These are phyloP conservation scores for Taiozyma onychis DNA, from an alignment of 1,139 yeast genomes.

Conservation along the genomic window DNA sequence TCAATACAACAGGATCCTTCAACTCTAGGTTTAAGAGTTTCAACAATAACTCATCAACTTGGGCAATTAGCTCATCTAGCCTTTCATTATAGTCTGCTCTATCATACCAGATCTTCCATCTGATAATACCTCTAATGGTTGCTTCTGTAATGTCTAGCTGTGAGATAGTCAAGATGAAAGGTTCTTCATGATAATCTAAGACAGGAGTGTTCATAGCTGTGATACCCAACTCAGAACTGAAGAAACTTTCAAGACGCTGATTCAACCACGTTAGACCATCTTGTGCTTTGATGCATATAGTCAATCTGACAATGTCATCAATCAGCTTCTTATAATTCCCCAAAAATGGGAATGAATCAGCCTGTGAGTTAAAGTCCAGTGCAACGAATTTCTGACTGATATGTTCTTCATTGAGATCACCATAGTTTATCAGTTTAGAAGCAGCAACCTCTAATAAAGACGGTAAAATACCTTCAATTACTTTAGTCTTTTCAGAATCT, in stretches of 20 bases:
- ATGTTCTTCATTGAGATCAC: constrained; percentile 60
- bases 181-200: constrained; percentile 53
- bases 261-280: constrained; percentile 83
- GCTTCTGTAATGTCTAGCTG: constrained; percentile 88
- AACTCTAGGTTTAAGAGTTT: constrained; percentile 70
- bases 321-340: constrained; percentile 76
- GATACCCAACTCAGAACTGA: constrained; percentile 67
- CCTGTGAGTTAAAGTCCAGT: constrained; percentile 81
- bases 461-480: constrained; percentile 50
- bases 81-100: constrained; percentile 53
- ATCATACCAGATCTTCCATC: constrained; percentile 93
- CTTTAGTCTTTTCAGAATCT: constrained; percentile 56
- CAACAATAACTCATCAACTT: constrained; percentile 74
- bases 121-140: constrained; percentile 84
- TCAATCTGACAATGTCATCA: constrained; percentile 86
- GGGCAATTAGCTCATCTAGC: constrained; percentile 48
- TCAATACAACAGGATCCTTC: constrained; percentile 72
- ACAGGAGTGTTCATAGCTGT: constrained; percentile 52
- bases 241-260: constrained; percentile 63
- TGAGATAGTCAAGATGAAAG: constrained; percentile 70
- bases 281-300: constrained; percentile 80
- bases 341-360: constrained; percentile 75
- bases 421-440: constrained; percentile 70
- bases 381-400: constrained; percentile 62
- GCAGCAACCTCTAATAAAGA: constrained; percentile 73